phyloP scores from a whole-genome alignment of 345 rosid genomes.

The Angophora floribunda region DNA sequence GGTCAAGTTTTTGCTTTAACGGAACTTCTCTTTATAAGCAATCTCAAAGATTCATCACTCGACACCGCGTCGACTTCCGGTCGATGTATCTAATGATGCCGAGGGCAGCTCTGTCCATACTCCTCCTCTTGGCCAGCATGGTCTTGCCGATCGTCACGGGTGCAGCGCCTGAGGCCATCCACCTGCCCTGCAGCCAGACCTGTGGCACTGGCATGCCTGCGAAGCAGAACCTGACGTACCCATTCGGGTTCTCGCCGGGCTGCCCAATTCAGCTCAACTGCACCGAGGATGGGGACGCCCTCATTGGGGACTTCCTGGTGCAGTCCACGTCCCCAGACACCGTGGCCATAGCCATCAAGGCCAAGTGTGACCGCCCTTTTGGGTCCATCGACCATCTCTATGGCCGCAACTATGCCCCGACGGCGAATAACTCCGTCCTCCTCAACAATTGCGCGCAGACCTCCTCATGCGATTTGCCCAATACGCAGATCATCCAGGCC shows the following conservation, averaged over 20 bases:
- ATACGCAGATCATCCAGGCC: constrained; percentile 3
- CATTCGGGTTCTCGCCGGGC: constrained; percentile 52
- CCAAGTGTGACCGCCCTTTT: constrained; percentile 38
- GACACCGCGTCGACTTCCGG: not conserved
- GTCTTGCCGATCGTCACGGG: not conserved
- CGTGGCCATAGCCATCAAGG: constrained; percentile 17
- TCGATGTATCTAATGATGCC: not conserved
- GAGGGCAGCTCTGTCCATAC: not conserved
- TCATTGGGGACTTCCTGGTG: constrained; percentile 20
- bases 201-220: constrained; percentile 8
- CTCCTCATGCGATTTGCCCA: constrained; percentile 15
- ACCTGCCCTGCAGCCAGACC: constrained; percentile 6
- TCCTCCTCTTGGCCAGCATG: not conserved
- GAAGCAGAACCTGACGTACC: constrained; percentile 12
- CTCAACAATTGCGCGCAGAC: constrained; percentile 19
- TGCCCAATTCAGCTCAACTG: constrained; percentile 45
- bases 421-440: constrained; percentile 22
- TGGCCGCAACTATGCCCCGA: constrained; percentile 29
- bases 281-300: not conserved
- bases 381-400: constrained; percentile 17
- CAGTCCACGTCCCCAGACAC: not conserved
- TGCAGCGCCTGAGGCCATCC: fast-evolving
- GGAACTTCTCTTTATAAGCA: not conserved
- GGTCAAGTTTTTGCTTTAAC: no score
- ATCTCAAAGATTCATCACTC: not conserved